phyloP scores from a whole-genome alignment of 805 yeast genomes.

The Nakazawaea ernobii region DNA sequence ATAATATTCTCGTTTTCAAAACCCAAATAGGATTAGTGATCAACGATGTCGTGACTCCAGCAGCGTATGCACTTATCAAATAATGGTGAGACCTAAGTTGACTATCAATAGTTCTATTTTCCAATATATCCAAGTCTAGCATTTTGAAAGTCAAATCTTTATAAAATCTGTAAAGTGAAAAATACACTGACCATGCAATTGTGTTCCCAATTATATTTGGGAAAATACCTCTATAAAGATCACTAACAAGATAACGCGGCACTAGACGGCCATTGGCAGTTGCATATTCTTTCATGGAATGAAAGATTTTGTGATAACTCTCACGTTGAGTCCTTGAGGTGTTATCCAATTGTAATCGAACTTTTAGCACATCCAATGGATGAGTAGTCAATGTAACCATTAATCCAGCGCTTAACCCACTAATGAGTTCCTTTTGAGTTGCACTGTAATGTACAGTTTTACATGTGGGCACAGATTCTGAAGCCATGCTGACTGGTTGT shows the following conservation, averaged over 20 bases:
- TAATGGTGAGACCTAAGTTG: conserved; percentile 38
- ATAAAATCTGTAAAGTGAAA: conserved; percentile 63
- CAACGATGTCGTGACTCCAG: conserved; percentile 73
- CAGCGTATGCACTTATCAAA: conserved; percentile 50
- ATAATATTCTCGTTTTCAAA: conserved; percentile 79
- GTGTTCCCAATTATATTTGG: conserved; percentile 84
- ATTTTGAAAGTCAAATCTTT: conserved; percentile 33
- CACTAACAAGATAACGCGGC: conserved; percentile 17
- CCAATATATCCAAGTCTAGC: conserved; percentile 10
- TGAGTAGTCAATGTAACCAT: conserved; percentile 77
- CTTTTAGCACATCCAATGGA: conserved; percentile 83
- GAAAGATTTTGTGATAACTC: conserved; percentile 21
- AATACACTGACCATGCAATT: conserved; percentile 85
- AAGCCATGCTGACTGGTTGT: not conserved
- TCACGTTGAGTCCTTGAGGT: conserved; percentile 23
- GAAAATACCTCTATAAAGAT: conserved; percentile 66
- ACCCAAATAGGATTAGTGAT: conserved; percentile 96
- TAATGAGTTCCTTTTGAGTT: conserved; percentile 47
- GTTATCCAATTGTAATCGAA: conserved; percentile 66
- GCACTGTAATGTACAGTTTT: conserved; percentile 7
- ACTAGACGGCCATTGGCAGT: conserved; percentile 6
- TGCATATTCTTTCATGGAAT: conserved; percentile 14
- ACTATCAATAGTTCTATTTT: conserved; percentile 20
- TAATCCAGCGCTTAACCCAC: conserved; percentile 81
- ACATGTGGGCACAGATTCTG: not conserved